These are phyloP conservation scores for Penicillium sp. DNA, from an alignment of 2,329 filamentous ascomycete genomes.

Conservation along the genomic window DNA sequence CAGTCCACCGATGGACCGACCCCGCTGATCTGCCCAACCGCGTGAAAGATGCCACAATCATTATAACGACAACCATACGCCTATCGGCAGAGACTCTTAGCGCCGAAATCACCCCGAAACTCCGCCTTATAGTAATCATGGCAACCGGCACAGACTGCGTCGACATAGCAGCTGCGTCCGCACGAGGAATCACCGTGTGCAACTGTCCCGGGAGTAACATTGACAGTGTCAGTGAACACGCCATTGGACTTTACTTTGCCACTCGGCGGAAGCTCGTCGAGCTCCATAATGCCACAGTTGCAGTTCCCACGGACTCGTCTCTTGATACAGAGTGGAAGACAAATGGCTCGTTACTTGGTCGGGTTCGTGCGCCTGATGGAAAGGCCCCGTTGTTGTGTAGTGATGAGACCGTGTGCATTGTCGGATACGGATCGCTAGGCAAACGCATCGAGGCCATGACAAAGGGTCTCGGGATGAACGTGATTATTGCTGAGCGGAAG, in stretches of 20 bases:
- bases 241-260: conserved; percentile 44
- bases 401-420: conserved; percentile 43
- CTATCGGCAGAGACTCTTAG: conserved; percentile 30
- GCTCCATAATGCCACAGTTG: conserved; percentile 27
- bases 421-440: conserved; percentile 46
- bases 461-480: conserved; percentile 40
- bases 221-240: conserved; percentile 44
- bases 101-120: conserved; percentile 34
- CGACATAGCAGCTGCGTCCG: conserved; percentile 36
- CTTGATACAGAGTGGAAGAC: conserved; percentile 33
- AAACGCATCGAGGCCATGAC: conserved; percentile 24
- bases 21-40: conserved; percentile 27
- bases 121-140: conserved; percentile 39
- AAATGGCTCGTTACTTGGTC: conserved; percentile 28
- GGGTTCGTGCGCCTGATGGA: conserved; percentile 16
- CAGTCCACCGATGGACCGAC: conserved; percentile 29
- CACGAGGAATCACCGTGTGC: conserved; percentile 39
- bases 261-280: conserved; percentile 36
- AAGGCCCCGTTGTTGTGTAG: conserved; percentile 37
- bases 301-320: conserved; percentile 8
- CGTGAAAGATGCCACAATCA: conserved; percentile 41
- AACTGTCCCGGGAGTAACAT: conserved; percentile 43
- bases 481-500: conserved; percentile 43
- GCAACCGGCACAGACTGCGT: conserved; percentile 44
- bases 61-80: conserved; percentile 34